Conservation (phyloP, 345 rosid species). For the Bruguiera sexangula region DNA sequence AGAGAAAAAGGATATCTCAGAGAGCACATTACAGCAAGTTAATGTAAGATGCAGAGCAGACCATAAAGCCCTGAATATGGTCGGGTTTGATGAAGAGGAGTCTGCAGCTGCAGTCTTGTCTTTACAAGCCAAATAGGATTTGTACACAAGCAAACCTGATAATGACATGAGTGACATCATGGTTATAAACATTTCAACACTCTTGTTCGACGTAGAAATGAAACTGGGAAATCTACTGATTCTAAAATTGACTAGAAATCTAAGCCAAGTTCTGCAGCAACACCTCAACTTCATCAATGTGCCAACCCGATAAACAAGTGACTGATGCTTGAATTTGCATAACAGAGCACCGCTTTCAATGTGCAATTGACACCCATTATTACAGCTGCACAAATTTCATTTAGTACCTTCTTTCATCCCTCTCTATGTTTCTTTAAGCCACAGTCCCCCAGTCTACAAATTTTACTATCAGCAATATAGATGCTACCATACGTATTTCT, state of each 20-base stretch:
- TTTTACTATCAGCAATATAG: too few relatives aligned
- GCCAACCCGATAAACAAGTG: neutral
- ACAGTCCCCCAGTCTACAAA: too few relatives aligned
- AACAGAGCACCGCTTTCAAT: neutral
- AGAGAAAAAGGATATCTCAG: constrained; percentile 22
- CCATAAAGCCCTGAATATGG: constrained; percentile 79
- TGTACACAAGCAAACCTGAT: constrained; percentile 82
- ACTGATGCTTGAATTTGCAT: neutral
- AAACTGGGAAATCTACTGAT: neutral
- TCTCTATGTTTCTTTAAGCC: too few relatives aligned
- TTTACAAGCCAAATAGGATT: constrained; percentile 94
- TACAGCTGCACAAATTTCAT: neutral
- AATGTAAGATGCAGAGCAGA: constrained; percentile 43
- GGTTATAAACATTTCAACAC: neutral
- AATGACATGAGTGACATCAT: constrained; percentile 9
- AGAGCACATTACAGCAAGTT: constrained; percentile 30
- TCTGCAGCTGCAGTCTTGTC: constrained; percentile 94
- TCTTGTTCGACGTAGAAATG: neutral
- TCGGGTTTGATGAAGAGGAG: constrained; percentile 71
- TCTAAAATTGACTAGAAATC: neutral
- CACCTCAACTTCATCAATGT: neutral
- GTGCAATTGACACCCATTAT: neutral
- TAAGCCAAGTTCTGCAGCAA: neutral
- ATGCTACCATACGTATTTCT: too few relatives aligned
- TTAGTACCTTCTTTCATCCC: too few relatives aligned